phyloP scores from a whole-genome alignment of 2,329 filamentous ascomycete genomes.

The Boeremia lycopersici region DNA sequence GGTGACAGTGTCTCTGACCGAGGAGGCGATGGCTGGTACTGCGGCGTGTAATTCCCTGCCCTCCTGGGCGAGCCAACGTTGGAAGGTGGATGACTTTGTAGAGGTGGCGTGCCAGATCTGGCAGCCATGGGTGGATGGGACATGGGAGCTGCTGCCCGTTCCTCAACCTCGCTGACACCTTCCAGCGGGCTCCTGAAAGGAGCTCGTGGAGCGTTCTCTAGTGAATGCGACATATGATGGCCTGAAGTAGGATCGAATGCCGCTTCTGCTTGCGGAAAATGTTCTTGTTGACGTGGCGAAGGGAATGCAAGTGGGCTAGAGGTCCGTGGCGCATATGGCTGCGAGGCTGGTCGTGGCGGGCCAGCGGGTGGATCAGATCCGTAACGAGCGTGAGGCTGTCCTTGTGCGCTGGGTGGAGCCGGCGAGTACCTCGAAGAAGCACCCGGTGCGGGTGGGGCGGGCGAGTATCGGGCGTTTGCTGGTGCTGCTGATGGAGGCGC shows the following conservation, averaged over 20 bases:
- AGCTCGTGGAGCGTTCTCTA: constrained; percentile 31
- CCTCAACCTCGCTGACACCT: constrained; percentile 43
- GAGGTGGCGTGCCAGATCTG: constrained; percentile 44
- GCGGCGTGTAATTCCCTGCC: constrained; percentile 51
- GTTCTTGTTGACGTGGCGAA: constrained; percentile 38
- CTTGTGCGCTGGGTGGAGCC: constrained; percentile 46
- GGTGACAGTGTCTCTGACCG: constrained; percentile 66
- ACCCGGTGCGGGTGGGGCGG: constrained; percentile 43
- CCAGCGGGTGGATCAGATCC: constrained; percentile 43
- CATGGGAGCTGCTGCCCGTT: constrained; percentile 27
- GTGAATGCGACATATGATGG: constrained; percentile 38
- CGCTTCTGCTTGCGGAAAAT: constrained; percentile 7
- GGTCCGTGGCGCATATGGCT: constrained; percentile 66
- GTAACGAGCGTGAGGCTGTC: constrained; percentile 46
- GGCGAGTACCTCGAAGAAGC: constrained; percentile 48
- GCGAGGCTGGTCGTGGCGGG: constrained; percentile 46
- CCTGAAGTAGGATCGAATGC: constrained; percentile 3
- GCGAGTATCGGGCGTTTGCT: constrained; percentile 49
- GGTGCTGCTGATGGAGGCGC: constrained; percentile 42
- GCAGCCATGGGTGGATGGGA: constrained; percentile 27
- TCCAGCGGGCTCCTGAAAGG: constrained; percentile 39
- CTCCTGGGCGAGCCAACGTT: constrained; percentile 50
- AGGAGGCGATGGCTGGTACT: constrained; percentile 53
- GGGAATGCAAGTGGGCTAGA: constrained; percentile 67
- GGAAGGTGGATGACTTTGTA: constrained; percentile 41